These are phyloP conservation scores for Vitis cinerea DNA, from an alignment of 164 flowering plant species.

Conservation along the genomic window DNA sequence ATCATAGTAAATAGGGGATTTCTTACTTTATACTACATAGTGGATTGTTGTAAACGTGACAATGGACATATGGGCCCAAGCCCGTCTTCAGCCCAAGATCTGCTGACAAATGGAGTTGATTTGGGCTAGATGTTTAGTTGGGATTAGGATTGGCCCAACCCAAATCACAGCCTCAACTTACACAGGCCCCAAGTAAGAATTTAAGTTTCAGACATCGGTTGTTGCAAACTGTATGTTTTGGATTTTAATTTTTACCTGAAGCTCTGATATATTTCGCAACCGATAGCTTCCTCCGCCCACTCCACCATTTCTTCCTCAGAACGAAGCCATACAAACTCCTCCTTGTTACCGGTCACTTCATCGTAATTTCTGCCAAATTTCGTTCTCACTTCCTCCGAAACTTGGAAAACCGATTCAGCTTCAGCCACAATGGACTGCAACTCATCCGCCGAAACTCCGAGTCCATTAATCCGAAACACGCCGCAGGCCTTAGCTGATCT, in stretches of 20 bases:
- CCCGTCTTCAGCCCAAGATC: no score
- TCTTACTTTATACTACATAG: no score
- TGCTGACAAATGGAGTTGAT: no score
- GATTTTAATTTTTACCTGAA: slow-evolving; percentile 31
- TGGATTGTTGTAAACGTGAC: no score
- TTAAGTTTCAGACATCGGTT: no score
- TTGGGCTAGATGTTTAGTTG: no score
- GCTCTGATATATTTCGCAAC: slow-evolving; percentile 12
- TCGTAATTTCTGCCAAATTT: slow-evolving; percentile 9
- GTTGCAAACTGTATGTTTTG: no score
- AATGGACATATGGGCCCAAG: no score
- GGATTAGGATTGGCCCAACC: no score
- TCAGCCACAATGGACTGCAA: slow-evolving; percentile 22
- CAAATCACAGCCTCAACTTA: no score
- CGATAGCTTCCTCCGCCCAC: slow-evolving; percentile 15
- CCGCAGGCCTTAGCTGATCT: slow-evolving; percentile 44
- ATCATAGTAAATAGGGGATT: no score
- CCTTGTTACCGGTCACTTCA: slow-evolving; percentile 4
- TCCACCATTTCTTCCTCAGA: slow-evolving; percentile 9
- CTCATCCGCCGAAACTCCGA: slow-evolving; percentile 41
- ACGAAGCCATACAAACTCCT: slow-evolving; percentile 35
- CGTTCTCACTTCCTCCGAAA: slow-evolving; percentile 9
- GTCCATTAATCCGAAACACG: slow-evolving; percentile 33
- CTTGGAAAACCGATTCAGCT: slow-evolving; percentile 27
- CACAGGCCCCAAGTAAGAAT: no score